Percentiles rank a stretch among this genome's conserved stretches.
phyloP scores from a whole-genome alignment of 345 rosid genomes.

The Turritis glabra region DNA sequence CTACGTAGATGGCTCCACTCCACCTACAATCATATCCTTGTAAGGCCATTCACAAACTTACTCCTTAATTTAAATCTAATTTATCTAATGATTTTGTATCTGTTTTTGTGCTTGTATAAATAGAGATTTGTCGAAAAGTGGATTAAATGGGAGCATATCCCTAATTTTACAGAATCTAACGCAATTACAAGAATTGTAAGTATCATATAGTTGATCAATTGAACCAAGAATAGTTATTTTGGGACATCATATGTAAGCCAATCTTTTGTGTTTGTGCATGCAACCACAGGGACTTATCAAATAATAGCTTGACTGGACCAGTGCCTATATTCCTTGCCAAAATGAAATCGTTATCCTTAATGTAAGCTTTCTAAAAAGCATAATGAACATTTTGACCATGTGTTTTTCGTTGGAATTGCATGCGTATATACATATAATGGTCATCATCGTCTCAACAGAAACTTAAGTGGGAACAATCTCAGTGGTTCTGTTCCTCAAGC shows the following conservation, averaged over 20 bases:
- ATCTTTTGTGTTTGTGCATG: background rate
- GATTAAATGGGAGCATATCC: slow-evolving; percentile 39
- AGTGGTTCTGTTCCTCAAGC: slow-evolving; percentile 42
- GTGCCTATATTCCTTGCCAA: slow-evolving; percentile 43
- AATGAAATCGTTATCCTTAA: slow-evolving; percentile 32
- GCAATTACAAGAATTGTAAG: slow-evolving; percentile 43
- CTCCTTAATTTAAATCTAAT: background rate
- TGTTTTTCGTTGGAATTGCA: background rate
- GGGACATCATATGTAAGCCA: background rate
- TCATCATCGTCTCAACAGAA: slow-evolving; percentile 28
- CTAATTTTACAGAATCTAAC: slow-evolving; percentile 33
- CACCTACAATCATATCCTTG: slow-evolving; percentile 47
- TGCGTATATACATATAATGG: background rate
- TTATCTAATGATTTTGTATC: background rate
- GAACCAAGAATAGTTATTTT: background rate
- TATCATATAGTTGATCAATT: background rate
- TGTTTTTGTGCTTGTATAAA: background rate
- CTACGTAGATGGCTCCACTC: background rate
- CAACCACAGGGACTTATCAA: slow-evolving; percentile 45
- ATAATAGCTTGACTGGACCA: slow-evolving; percentile 45
- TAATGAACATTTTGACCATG: background rate
- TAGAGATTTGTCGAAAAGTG: slow-evolving; percentile 38
- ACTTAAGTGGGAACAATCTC: slow-evolving; percentile 42
- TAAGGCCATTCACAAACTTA: slow-evolving; percentile 32
- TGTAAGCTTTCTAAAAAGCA: slow-evolving; percentile 38